Base-by-base conservation (phyloP, 2,329 filamentous ascomycete genomes). In the Endothia cerciana region DNA sequence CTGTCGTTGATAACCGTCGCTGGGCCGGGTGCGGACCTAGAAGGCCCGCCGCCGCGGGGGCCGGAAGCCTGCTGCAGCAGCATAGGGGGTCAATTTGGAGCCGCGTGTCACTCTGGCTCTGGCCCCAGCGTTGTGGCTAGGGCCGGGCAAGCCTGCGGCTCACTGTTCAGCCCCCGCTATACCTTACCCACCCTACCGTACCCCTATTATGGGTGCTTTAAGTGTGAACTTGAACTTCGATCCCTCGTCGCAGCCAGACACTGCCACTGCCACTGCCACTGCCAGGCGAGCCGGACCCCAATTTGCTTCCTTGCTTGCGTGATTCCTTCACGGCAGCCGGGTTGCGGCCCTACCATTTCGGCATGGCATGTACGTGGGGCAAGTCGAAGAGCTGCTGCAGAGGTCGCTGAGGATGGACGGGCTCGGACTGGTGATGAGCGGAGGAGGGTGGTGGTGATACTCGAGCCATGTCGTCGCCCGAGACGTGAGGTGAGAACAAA, bases 1-100 rank as follows among this genome's bases (percentile, higher is more conserved):
- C 60, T 69, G 69, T 49, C 40, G 60, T 10, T 25, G 47, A 55
- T 19, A 55, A 33, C 36, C 51, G 30, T 55, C 30, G 51, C 30
- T 55, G 51, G 28, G 30, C 51, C 51, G 28, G 30, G 30, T n/a
- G 51, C 51, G 15, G 51, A 30, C 28, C 17, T 36, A 55, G 17
- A 55, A n/a, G 51, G 17, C 28, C 51, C 28, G 51, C 51, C 17
- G 30, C 28, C 17, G 51, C 51, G 36, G 51, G 51, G 17, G 30
- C 51, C 30, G 51, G 51, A 55, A 30, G 51, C 19, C 19, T 55
- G 51, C 49, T 53, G 49, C 49, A 19, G 49, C 25, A 5, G 25
- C 30, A 33, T 55, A n/a, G 51, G 15, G 28, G 19, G n/a, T 36
- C 17, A 10, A 36, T 17, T 30, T 36, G 51, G 19, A 5, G 28